These are phyloP conservation scores for Agroathelia rolfsii DNA, from an alignment of 1,284 basidiomycete genomes.

Conservation along the genomic window DNA sequence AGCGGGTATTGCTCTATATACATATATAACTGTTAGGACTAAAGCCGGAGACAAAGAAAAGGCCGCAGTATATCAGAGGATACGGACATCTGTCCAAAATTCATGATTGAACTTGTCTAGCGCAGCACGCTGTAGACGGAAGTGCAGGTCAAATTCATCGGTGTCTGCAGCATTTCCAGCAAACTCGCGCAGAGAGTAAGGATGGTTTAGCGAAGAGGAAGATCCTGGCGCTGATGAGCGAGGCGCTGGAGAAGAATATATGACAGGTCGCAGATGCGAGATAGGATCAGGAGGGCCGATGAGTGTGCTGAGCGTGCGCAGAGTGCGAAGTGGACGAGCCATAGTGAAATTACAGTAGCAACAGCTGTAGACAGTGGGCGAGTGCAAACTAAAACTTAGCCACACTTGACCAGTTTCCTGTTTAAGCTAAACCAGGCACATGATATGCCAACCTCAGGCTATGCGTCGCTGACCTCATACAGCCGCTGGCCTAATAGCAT, in stretches of 20 bases:
- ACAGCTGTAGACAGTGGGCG: too few species aligned
- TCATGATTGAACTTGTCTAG: slow-evolving; percentile 62
- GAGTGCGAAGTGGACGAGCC: too few species aligned
- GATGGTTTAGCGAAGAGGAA: too few species aligned
- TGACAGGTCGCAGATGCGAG: slow-evolving; percentile 67
- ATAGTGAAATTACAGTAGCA: too few species aligned
- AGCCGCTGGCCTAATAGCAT: too few species aligned
- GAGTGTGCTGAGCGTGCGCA: too few species aligned
- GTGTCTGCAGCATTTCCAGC: slow-evolving; percentile 21
- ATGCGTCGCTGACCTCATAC: too few species aligned
- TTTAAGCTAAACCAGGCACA: too few species aligned
- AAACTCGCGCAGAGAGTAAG: slow-evolving; percentile 69
- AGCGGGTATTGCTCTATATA: slow-evolving; percentile 62
- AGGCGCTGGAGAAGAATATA: slow-evolving; percentile 39
- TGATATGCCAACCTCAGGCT: too few species aligned
- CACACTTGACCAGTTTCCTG: too few species aligned
- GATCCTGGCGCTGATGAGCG: too few species aligned
- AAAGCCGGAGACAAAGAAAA: slow-evolving; percentile 1
- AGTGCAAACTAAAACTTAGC: too few species aligned
- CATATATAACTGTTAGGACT: slow-evolving; percentile 5
- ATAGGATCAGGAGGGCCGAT: slow-evolving; percentile 66
- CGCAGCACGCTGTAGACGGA: slow-evolving; percentile 55
- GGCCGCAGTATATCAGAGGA: slow-evolving; percentile 1
- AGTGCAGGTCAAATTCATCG: slow-evolving; percentile 48
- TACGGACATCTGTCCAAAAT: slow-evolving; percentile 70